phyloP scores from a whole-genome alignment of 2,329 filamentous ascomycete species.

The Aspergillus floridensis region DNA sequence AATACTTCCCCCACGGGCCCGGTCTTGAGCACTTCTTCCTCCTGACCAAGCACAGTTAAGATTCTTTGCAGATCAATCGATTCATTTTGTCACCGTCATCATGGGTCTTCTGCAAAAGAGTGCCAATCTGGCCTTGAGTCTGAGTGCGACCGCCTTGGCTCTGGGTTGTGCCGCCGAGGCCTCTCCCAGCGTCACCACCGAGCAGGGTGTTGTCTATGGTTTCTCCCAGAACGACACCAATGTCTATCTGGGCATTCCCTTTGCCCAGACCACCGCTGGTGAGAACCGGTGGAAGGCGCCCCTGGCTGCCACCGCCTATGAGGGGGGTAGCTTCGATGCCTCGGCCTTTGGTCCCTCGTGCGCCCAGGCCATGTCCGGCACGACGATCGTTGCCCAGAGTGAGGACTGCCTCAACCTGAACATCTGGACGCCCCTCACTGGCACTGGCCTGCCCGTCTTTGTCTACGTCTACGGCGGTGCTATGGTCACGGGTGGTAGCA shows the following conservation, averaged over 20 bases:
- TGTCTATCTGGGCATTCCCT: slow-evolving; percentile 25
- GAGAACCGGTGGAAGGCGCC: slow-evolving; percentile 25
- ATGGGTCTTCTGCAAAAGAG: slow-evolving; percentile 14
- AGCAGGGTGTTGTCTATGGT: slow-evolving; percentile 23
- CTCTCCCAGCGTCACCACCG: slow-evolving; percentile 14
- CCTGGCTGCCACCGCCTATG: slow-evolving; percentile 10
- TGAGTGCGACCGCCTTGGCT: slow-evolving; percentile 14
- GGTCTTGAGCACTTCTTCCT: not conserved
- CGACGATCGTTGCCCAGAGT: slow-evolving; percentile 20
- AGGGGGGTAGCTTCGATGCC: slow-evolving; percentile 15
- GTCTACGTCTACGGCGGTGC: slow-evolving; percentile 63
- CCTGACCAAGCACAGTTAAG: not conserved
- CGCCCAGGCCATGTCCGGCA: slow-evolving; percentile 24
- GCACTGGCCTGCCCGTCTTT: slow-evolving; percentile 18
- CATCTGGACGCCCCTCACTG: slow-evolving; percentile 20
- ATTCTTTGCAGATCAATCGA: not conserved
- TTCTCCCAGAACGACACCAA: slow-evolving; percentile 25
- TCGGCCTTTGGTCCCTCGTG: slow-evolving; percentile 21
- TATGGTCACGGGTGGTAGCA: slow-evolving; percentile 49
- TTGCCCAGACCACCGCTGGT: slow-evolving; percentile 20
- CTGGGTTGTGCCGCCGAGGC: slow-evolving; percentile 9
- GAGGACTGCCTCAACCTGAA: slow-evolving; percentile 24
- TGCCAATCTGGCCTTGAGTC: slow-evolving; percentile 8
- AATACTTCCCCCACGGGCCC: not conserved
- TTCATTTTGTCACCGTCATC: not conserved